Evolutionary conservation across 257 asterid genomes (phyloP).

Genomic region (Anisodus tanguticus): DNA sequence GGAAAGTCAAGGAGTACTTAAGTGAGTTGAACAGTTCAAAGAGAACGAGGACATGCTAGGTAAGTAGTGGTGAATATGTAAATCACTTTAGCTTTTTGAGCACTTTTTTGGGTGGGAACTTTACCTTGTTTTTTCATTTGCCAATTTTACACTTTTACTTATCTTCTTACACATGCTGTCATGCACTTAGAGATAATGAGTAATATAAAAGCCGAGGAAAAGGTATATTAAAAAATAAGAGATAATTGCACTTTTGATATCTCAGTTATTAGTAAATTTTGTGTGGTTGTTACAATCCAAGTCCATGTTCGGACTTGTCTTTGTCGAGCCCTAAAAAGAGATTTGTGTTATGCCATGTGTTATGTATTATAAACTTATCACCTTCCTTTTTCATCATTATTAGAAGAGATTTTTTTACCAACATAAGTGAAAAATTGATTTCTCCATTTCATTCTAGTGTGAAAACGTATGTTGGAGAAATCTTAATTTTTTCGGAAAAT

Average conservation of each 20-base stretch:
- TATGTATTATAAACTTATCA: no score
- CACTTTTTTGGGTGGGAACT: slow-evolving; percentile 18
- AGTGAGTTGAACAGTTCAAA: no score
- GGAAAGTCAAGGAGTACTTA: not conserved
- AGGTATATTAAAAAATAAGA: no score
- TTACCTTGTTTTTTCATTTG: not conserved
- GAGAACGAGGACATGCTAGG: not conserved
- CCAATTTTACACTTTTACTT: not conserved
- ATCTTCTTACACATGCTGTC: not conserved
- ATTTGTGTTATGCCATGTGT: not conserved
- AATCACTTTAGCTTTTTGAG: not conserved
- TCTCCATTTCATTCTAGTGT: no score
- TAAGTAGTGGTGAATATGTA: not conserved
- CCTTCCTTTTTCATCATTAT: no score
- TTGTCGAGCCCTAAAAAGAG: not conserved
- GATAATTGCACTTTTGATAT: not conserved
- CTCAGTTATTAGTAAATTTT: not conserved
- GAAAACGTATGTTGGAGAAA: no score
- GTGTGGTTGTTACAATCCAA: not conserved
- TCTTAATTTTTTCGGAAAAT: no score
- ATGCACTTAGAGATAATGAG: not conserved
- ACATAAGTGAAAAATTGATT: no score
- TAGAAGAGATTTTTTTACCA: no score
- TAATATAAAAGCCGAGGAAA: not conserved
- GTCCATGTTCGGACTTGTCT: not conserved